Conservation (phyloP, 2,329 filamentous ascomycete species). For the Zalaria sp. region DNA sequence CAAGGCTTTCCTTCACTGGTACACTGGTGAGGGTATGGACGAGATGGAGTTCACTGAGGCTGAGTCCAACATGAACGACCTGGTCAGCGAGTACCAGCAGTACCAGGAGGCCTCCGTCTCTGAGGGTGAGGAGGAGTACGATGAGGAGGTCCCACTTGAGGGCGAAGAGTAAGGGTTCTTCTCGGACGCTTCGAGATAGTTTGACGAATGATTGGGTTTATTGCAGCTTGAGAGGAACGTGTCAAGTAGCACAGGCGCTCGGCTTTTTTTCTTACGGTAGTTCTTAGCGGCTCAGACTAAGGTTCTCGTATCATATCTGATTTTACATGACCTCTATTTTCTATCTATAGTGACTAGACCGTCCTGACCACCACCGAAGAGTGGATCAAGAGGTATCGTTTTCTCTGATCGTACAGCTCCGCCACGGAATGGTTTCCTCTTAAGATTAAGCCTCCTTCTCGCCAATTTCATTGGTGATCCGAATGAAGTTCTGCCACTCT, state of each 20-base stretch:
- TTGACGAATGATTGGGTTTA: neutral
- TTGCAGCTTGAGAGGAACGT: neutral
- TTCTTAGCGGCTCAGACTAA: neutral
- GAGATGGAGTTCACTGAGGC: slow-evolving; percentile 99
- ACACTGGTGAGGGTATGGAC: slow-evolving; percentile 99
- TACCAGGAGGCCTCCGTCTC: slow-evolving; percentile 98
- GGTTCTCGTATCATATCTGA: neutral
- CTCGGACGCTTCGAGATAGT: neutral
- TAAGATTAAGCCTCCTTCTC: neutral
- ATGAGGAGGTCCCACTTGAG: slow-evolving; percentile 66
- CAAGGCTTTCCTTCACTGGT: slow-evolving; percentile 99
- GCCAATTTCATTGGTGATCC: slow-evolving; percentile 49
- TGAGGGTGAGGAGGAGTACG: slow-evolving; percentile 92
- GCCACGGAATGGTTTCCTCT: too few species aligned
- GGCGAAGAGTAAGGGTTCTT: slow-evolving; percentile 47
- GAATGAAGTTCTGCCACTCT: slow-evolving; percentile 72
- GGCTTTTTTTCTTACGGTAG: slow-evolving; percentile 3
- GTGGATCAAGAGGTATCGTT: too few species aligned
- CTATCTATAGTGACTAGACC: too few species aligned
- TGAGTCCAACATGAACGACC: slow-evolving; percentile 99
- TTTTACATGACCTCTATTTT: too few species aligned
- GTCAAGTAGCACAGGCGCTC: slow-evolving; percentile 5
- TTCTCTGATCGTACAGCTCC: too few species aligned
- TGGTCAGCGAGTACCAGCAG: slow-evolving; percentile 99
- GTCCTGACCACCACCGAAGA: too few species aligned